Evolutionary conservation across 1,139 yeast species (phyloP), one percentile per base, ranked within the genome.

Genomic region (Geotrichum histeridarum): DNA sequence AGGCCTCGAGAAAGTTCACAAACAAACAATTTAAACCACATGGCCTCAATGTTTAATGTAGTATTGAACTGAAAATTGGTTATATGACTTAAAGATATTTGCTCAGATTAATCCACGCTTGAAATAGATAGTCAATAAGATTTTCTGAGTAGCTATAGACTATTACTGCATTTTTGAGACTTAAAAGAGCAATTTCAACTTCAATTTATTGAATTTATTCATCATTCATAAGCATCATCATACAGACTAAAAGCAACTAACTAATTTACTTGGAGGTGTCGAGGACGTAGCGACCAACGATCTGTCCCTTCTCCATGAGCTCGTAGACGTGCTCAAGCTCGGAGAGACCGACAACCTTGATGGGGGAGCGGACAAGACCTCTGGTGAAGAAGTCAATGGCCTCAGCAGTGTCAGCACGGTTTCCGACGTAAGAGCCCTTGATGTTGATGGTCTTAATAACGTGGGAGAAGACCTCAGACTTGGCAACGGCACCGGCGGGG

Each of bases 341-440:
- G 56, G 82, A 76, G 63, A 84, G 75, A 37, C 85, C 84, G 59
- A 80, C 86, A 67, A 85, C 67, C 73, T 78, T 80, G 72, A 83
- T 81, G 62, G 89, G 86, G 61, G 86, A 78, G 65, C 76, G 73
- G 68, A 85, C 83, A 67, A 80, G 75, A 59, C 93, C 93, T 64
- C 87, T 78, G 58, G 76, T 62, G 70, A 82, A 84, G 77, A 84
- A 84, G 64, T 83, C 86, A 62, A 85, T 72, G 57, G 93, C 91
- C 72, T 85, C 93, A 63, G 82, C 80, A 57, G 89, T 77, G 70
- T 86, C 93, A 58, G 84, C 84, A 71, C 91, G 81, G 78, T 84
- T 84, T 62, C 93, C 93, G 59, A 86, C 93, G 67, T 84, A 84
- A 52, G 91, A 84, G 61, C 91, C 93, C 67, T 76, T 79, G 66